A percentile compares a stretch with the other conserved stretches of the same genome.
These are phyloP conservation scores for Thyridium curvatum DNA, from an alignment of 2,329 filamentous ascomycete genomes.

Conservation along the genomic window DNA sequence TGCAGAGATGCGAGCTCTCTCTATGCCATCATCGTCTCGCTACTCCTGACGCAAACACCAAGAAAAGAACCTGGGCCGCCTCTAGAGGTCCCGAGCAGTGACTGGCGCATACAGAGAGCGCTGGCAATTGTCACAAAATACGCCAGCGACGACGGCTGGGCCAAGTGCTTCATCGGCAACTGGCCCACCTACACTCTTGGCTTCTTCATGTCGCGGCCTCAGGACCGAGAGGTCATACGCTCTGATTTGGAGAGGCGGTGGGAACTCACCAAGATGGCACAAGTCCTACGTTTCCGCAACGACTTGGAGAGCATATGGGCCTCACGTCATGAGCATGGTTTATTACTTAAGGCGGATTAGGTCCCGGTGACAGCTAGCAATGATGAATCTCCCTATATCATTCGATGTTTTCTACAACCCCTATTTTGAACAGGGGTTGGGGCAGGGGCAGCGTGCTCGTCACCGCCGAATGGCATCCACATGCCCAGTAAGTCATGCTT, in stretches of 20 bases:
- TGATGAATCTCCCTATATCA: too few species aligned
- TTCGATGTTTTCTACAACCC: too few species aligned
- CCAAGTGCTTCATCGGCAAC: too few species aligned
- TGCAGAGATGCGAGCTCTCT: conserved; percentile 12
- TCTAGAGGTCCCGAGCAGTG: too few species aligned
- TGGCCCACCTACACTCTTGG: too few species aligned
- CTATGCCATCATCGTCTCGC: conserved; percentile 11
- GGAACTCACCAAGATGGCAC: conserved; percentile 10
- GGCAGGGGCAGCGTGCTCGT: too few species aligned
- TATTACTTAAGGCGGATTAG: too few species aligned
- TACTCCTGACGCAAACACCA: conserved; percentile 10
- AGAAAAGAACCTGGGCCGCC: not conserved
- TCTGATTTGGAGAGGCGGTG: conserved; percentile 10
- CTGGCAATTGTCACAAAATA: conserved; percentile 9
- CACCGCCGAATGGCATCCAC: too few species aligned
- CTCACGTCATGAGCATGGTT: too few species aligned
- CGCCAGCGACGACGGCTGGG: conserved; percentile 8
- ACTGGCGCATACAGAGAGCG: not conserved
- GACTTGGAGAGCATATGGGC: conserved; percentile 13
- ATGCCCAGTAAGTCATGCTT: too few species aligned
- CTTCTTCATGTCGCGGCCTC: not conserved
- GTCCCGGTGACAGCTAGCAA: too few species aligned
- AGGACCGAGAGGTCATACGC: conserved; percentile 9
- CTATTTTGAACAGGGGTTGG: too few species aligned
- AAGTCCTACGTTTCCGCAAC: conserved; percentile 8